Evolutionary conservation across 345 rosid genomes (phyloP), one percentile per base, ranked within the genome.

Genomic region (Zanthoxylum bungeanum): DNA sequence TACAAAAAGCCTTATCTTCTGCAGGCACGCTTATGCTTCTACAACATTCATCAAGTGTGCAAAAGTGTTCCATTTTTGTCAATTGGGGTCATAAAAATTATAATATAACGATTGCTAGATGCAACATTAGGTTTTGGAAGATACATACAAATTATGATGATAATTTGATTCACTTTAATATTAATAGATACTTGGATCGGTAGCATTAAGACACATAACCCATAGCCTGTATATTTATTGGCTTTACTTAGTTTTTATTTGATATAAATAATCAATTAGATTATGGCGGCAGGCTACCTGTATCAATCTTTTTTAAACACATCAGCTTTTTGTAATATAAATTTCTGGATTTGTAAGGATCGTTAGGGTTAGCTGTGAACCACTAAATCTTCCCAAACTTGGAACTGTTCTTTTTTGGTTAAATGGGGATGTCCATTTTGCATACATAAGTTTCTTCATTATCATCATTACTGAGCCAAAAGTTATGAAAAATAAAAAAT

Each of bases 261-360:
- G 24, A 57, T n/a, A n/a, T n/a, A n/a, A n/a, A n/a, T 66, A 64
- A 69, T 73, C 73, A 65, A 58, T 59, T 76, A 59, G 73, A 64
- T 60, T 40, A 31, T 72, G 76, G 53, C 70, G 66, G 73, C 75
- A 69, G 69, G 78, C 21, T 17, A 53, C 40, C 17, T 58, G 66
- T 51, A 33, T 42, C 69, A 25, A 73, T 73, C 36, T 58, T 46
- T 69, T 25, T n/a, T 0, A 24, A 14, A 76, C 77, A 75, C 79
- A 33, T 57, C 68, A 39, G 25, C 30, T 9, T n/a, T n/a, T 36
- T 37, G 1, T n/a, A 4, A 7, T 1, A 7, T 25, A 64, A 1
- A 4, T 7, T 52, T 37, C 28, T 5, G 22, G 42, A 42, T 24
- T 31, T 57, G 65, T 44, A 33, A 21, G 14, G 56, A 17, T 27